Percentiles rank a stretch among this genome's conserved stretches.
phyloP scores from a whole-genome alignment of 345 rosid genomes.

The Populus deltoides region DNA sequence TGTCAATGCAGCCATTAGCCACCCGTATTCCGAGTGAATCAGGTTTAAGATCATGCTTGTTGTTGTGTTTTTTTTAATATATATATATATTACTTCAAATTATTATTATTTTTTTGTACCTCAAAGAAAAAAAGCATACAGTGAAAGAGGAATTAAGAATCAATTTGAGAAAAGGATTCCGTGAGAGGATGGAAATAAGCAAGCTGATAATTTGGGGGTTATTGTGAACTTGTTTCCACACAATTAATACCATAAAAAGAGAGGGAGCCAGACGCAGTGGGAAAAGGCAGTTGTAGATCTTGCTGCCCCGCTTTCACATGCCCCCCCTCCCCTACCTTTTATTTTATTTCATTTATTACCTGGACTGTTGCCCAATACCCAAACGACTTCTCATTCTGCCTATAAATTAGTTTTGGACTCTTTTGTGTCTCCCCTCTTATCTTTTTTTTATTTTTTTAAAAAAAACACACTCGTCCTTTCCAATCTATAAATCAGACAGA shows the following conservation, averaged over 20 bases:
- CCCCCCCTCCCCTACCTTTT: not conserved
- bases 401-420: slow-evolving; percentile 11
- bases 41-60: fast-evolving
- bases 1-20: not conserved
- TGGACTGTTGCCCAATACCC: not conserved
- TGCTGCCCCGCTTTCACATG: not conserved
- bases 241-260: not conserved
- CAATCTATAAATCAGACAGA: slow-evolving; percentile 32
- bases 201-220: not conserved
- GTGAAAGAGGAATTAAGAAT: not conserved
- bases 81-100: too few species aligned
- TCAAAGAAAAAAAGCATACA: not conserved
- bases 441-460: slow-evolving; percentile 1
- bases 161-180: not conserved
- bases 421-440: slow-evolving; percentile 7
- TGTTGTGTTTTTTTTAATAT: too few species aligned
- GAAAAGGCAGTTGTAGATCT: not conserved
- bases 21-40: not conserved
- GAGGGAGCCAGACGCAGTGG: not conserved
- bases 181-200: not conserved
- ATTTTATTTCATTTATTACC: not conserved
- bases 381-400: not conserved
- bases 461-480: not conserved
- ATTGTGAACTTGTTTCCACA: not conserved
- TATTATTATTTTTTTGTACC: too few species aligned